Evolutionary conservation across 2,329 filamentous ascomycete genomes (phyloP).

Genomic region (Alternaria sp.): DNA sequence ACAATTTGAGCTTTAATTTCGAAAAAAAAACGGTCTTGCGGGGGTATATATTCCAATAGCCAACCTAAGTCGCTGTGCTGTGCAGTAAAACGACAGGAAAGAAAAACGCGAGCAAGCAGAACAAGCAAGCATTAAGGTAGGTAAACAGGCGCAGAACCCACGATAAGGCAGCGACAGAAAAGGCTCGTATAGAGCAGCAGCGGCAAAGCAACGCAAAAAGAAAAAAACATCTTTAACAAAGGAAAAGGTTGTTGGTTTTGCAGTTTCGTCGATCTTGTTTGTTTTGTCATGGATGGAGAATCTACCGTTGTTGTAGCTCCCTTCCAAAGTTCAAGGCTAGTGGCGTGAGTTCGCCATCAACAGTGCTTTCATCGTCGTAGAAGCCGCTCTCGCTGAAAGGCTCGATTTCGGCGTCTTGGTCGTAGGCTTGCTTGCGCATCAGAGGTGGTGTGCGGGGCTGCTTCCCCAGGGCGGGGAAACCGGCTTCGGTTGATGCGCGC

Average conservation of each 20-base stretch:
- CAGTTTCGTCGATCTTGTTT: conserved; percentile 1
- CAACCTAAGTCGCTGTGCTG: neutral
- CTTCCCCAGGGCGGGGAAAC: conserved; percentile 41
- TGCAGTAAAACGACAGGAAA: neutral
- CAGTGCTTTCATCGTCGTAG: conserved; percentile 58
- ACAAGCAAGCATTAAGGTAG: conserved; percentile 21
- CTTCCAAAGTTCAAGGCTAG: conserved; percentile 43
- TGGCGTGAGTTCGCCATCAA: conserved; percentile 48
- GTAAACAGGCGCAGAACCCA: neutral
- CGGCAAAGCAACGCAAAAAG: neutral
- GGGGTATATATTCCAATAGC: conserved; percentile 4
- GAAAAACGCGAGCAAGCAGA: neutral
- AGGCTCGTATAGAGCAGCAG: neutral
- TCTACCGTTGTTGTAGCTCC: conserved; percentile 25
- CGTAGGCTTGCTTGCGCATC: conserved; percentile 62
- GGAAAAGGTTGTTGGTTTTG: neutral
- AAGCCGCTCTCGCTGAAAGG: conserved; percentile 56
- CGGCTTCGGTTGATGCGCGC: conserved; percentile 35
- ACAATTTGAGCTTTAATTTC: neutral
- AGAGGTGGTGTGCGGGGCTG: conserved; percentile 60
- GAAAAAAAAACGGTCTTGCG: neutral
- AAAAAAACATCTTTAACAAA: conserved; percentile 1
- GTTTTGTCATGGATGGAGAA: neutral
- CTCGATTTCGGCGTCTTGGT: conserved; percentile 63
- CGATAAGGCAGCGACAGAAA: neutral